These are phyloP conservation scores for Venturia aucupariae DNA, from an alignment of 2,329 filamentous ascomycete genomes.

Conservation along the genomic window DNA sequence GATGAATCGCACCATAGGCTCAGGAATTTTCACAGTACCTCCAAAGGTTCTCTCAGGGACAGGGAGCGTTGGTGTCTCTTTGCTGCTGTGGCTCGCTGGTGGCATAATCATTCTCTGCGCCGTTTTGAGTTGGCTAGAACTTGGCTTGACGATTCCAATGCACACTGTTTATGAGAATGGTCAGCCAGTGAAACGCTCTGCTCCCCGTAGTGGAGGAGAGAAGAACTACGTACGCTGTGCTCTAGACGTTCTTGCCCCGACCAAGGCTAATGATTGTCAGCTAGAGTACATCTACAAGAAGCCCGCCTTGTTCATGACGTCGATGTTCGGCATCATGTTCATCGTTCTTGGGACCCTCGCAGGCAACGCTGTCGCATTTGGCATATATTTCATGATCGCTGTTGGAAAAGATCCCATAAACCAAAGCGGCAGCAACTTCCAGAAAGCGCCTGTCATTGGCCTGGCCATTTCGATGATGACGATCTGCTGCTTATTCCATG, in stretches of 20 bases:
- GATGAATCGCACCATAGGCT: constrained; percentile 4
- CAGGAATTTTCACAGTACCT: constrained; percentile 23
- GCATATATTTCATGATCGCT: constrained; percentile 33
- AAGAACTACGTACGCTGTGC: constrained; percentile 19
- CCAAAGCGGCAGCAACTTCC: constrained; percentile 17
- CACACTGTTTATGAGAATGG: background rate
- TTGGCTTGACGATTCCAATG: constrained; percentile 5
- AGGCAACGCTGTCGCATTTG: constrained; percentile 35
- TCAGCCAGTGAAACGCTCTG: constrained; percentile 23
- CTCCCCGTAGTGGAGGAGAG: constrained; percentile 20
- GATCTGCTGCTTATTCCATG: constrained; percentile 21
- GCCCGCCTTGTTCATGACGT: constrained; percentile 33
- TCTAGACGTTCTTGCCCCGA: background rate
- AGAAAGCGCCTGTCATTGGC: constrained; percentile 32
- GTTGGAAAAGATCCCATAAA: constrained; percentile 20
- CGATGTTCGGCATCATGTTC: constrained; percentile 38
- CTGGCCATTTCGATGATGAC: constrained; percentile 39
- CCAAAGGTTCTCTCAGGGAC: constrained; percentile 19
- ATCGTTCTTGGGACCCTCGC: constrained; percentile 41
- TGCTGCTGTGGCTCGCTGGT: constrained; percentile 31
- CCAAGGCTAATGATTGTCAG: constrained; percentile 17
- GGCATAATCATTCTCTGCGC: background rate
- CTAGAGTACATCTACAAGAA: constrained; percentile 38
- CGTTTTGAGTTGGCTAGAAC: background rate
- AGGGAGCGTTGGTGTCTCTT: constrained; percentile 22